These are phyloP conservation scores for Eimeria tenella DNA, from an alignment of 169 alveolate species.

Conservation along the genomic window DNA sequence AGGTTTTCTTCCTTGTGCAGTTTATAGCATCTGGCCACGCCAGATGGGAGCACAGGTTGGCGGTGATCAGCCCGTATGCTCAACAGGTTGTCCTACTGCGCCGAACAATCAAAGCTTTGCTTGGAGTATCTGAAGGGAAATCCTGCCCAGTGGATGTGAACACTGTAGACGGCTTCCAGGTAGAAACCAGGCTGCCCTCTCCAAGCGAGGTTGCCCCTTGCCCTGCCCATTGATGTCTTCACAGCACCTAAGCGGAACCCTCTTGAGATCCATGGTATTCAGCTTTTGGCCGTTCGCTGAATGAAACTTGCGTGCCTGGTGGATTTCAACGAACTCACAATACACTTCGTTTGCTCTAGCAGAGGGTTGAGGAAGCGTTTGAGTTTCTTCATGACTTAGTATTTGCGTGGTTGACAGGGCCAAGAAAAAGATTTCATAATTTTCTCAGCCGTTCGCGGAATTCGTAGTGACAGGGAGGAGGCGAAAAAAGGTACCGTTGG, in stretches of 20 bases:
- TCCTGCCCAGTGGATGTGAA: conserved; percentile 84
- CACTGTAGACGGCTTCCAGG: conserved; percentile 87
- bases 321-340: no score
- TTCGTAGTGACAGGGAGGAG: conserved; percentile 61
- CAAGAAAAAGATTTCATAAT: conserved; percentile 83
- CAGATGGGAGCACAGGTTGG: conserved; percentile 78
- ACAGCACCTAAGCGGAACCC: no score
- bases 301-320: no score
- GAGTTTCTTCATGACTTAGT: not conserved
- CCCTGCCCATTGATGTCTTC: no score
- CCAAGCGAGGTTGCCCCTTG: no score
- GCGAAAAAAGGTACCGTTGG: conserved; percentile 78
- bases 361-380: not conserved
- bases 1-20: conserved; percentile 30
- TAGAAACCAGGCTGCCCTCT: not conserved
- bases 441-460: conserved; percentile 80
- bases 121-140: conserved; percentile 71
- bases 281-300: no score
- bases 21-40: conserved; percentile 76
- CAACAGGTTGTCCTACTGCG: conserved; percentile 81
- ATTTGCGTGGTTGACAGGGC: conserved; percentile 70
- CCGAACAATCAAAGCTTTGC: conserved; percentile 72
- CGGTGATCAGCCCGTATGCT: conserved; percentile 83
- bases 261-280: no score
- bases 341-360: no score